phyloP scores from a whole-genome alignment of 148 eudicot genomes.

The Polygonum maritimum region DNA sequence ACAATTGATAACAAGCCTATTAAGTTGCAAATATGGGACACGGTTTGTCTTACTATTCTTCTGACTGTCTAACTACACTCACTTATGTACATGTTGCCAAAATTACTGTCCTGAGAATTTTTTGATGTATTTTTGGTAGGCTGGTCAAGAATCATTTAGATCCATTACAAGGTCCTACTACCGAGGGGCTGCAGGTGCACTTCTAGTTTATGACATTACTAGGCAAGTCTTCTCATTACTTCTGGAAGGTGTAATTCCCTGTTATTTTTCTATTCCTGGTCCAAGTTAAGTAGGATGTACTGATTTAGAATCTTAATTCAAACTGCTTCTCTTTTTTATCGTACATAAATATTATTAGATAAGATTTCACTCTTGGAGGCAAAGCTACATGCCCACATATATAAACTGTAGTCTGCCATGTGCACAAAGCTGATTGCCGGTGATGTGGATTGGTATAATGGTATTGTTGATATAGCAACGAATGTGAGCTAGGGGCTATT shows the following conservation, averaged over 20 bases:
- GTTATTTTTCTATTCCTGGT: not conserved
- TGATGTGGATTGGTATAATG: not conserved
- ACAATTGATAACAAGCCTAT: constrained; percentile 61
- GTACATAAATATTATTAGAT: not conserved
- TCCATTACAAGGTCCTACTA: constrained; percentile 58
- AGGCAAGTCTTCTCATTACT: constrained; percentile 23
- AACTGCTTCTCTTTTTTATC: not conserved
- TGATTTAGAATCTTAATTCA: not conserved
- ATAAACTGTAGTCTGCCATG: not conserved
- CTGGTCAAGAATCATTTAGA: constrained; percentile 60
- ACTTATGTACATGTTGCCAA: not conserved
- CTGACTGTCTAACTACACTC: not conserved
- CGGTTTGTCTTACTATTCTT: constrained; percentile 23
- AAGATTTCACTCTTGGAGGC: not conserved
- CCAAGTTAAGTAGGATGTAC: not conserved
- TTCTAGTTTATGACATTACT: constrained; percentile 55
- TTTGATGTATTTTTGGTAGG: constrained; percentile 21
- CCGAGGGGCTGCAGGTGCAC: constrained; percentile 57
- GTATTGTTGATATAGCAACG: not conserved
- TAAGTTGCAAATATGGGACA: constrained; percentile 63
- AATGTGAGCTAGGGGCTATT: not conserved
- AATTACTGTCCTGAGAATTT: not conserved
- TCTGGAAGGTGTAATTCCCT: not conserved
- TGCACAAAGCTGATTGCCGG: not conserved
- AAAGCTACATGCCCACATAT: not conserved